These are phyloP conservation scores for Stramenopiles sp. DNA, from an alignment of 352 stramenopile genomes.

Conservation along the genomic window DNA sequence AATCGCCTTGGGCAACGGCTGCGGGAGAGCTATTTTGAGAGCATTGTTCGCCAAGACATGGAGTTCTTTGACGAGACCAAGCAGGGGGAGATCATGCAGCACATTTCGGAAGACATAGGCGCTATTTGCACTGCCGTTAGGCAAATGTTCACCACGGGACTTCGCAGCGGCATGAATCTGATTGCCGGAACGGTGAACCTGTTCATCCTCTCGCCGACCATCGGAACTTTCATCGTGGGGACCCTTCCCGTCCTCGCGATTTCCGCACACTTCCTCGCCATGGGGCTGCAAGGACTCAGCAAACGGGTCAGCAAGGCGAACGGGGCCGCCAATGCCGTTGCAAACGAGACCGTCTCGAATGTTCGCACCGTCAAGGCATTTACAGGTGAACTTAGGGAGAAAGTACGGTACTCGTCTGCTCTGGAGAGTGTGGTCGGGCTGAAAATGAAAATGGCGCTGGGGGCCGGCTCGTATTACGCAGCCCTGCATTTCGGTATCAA, in stretches of 20 bases:
- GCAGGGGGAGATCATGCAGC: slow-evolving; percentile 15
- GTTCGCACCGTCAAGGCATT: slow-evolving; percentile 17
- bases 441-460: slow-evolving; percentile 16
- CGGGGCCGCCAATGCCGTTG: slow-evolving; percentile 17
- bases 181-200: slow-evolving; percentile 15
- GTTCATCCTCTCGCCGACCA: slow-evolving; percentile 14
- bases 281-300: slow-evolving; percentile 13
- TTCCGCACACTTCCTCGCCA: slow-evolving; percentile 16
- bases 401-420: slow-evolving; percentile 14
- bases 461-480: slow-evolving; percentile 15
- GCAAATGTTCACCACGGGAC: slow-evolving; percentile 17
- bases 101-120: slow-evolving; percentile 17
- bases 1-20: slow-evolving; percentile 15
- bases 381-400: slow-evolving; percentile 15
- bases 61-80: slow-evolving; percentile 19
- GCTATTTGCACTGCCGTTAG: slow-evolving; percentile 17
- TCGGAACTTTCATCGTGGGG: slow-evolving; percentile 16
- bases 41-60: slow-evolving; percentile 20
- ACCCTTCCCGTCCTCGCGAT: slow-evolving; percentile 12
- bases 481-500: slow-evolving; percentile 17
- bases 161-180: slow-evolving; percentile 17
- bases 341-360: slow-evolving; percentile 15
- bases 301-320: slow-evolving; percentile 17
- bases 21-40: slow-evolving; percentile 17
- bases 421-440: slow-evolving; percentile 15